These are phyloP conservation scores for Lycium ferocissimum DNA, from an alignment of 257 asterid species.

Conservation along the genomic window DNA sequence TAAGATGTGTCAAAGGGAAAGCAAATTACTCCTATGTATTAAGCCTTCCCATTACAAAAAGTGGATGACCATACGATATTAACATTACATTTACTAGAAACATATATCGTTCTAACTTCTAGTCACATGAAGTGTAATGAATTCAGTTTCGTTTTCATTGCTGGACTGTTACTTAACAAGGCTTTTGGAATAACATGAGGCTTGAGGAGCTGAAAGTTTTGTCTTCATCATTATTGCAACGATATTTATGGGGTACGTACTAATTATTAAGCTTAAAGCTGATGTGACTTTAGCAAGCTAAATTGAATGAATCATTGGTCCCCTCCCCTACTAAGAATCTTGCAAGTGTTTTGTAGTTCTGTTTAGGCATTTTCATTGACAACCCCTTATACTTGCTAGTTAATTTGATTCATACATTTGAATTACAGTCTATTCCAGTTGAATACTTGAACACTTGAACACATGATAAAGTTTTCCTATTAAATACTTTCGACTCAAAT, in stretches of 20 bases:
- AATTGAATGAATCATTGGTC: neutral
- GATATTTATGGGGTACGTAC: neutral
- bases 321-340: neutral
- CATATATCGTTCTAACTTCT: too few species aligned
- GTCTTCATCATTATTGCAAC: neutral
- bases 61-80: neutral
- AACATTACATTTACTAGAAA: neutral
- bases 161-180: neutral
- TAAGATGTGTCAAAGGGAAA: too few species aligned
- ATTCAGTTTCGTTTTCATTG: neutral
- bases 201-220: neutral
- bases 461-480: neutral
- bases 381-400: neutral
- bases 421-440: neutral
- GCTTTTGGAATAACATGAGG: neutral
- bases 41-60: too few species aligned
- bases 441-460: neutral
- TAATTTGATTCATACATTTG: neutral
- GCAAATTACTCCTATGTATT: too few species aligned
- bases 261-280: neutral
- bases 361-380: neutral
- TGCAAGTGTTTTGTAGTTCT: neutral
- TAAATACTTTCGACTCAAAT: neutral
- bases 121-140: slow-evolving; percentile 10
- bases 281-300: slow-evolving; percentile 5